Evolutionary conservation across 2,329 filamentous ascomycete genomes (phyloP).

Genomic region (Trichoderma guizhouense): DNA sequence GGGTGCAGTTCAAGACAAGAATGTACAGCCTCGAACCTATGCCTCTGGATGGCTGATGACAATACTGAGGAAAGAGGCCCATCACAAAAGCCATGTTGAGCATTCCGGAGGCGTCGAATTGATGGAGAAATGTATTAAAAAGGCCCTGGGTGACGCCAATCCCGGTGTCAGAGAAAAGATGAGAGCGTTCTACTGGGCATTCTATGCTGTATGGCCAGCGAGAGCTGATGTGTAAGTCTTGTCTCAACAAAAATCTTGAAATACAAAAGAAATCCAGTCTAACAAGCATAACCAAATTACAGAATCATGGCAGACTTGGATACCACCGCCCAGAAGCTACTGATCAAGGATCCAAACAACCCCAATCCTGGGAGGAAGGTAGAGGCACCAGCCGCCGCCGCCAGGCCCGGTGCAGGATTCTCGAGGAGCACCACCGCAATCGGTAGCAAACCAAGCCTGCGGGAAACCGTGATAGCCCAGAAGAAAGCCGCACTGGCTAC

Average conservation of each 20-base stretch:
- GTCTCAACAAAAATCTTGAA: not conserved
- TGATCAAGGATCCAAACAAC: constrained; percentile 82
- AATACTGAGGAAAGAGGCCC: constrained; percentile 70
- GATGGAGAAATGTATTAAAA: constrained; percentile 84
- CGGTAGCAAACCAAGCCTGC: constrained; percentile 64
- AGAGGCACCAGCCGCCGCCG: constrained; percentile 47
- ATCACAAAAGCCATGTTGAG: constrained; percentile 79
- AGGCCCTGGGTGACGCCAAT: constrained; percentile 84
- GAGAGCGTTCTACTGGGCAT: constrained; percentile 83
- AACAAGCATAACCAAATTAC: not conserved
- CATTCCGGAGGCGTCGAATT: constrained; percentile 78
- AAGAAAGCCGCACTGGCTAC: constrained; percentile 59
- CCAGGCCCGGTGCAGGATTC: constrained; percentile 45
- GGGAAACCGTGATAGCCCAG: constrained; percentile 80
- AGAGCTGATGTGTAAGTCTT: constrained; percentile 66
- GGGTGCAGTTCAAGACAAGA: constrained; percentile 85
- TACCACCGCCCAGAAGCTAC: constrained; percentile 68
- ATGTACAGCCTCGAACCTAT: constrained; percentile 78
- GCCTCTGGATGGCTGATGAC: constrained; percentile 81
- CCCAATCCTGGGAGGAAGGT: constrained; percentile 63
- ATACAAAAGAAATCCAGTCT: not conserved
- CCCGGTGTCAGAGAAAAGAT: constrained; percentile 84
- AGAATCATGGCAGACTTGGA: constrained; percentile 80
- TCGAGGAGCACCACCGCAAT: constrained; percentile 60
- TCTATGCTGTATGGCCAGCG: constrained; percentile 71